Evolutionary conservation across 352 stramenopile species (phyloP).

Genomic region (Phytopythium sindhum): DNA sequence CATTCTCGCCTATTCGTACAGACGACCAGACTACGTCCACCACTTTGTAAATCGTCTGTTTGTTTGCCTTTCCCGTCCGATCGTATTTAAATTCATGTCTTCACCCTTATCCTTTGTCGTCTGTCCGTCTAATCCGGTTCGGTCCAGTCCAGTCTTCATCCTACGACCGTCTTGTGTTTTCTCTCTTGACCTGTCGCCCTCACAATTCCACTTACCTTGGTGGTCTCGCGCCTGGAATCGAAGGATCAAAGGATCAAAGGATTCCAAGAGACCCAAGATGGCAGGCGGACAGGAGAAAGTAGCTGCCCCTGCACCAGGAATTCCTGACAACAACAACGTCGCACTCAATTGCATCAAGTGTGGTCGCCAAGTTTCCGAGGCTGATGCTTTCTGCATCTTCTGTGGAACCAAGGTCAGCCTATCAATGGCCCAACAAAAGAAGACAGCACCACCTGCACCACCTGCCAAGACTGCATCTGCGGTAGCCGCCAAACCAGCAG

Average conservation of each 20-base stretch:
- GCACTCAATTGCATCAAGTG: conserved; percentile 73
- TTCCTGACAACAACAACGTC: conserved; percentile 38
- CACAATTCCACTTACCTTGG: conserved; percentile 48
- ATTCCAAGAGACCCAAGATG: conserved; percentile 29
- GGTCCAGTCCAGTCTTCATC: background rate
- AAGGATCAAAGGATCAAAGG: too few relatives aligned
- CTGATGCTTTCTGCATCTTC: conserved; percentile 86
- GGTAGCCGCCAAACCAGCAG: conserved; percentile 3
- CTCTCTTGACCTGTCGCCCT: conserved; percentile 11
- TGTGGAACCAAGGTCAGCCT: conserved; percentile 82
- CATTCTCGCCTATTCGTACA: background rate
- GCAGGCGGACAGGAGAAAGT: conserved; percentile 67
- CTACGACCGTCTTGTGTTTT: background rate
- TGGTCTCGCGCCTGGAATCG: conserved; percentile 19
- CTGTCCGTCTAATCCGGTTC: conserved; percentile 18
- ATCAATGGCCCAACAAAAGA: conserved; percentile 55
- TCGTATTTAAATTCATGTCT: background rate
- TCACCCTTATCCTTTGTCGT: conserved; percentile 2
- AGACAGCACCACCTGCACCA: conserved; percentile 11
- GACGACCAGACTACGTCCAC: background rate
- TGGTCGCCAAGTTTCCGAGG: conserved; percentile 59
- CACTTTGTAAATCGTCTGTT: background rate
- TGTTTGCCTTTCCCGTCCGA: background rate
- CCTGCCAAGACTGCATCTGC: conserved; percentile 13
- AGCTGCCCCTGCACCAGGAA: conserved; percentile 15